These are phyloP conservation scores for Stephania yunnanensis DNA, from an alignment of 164 flowering plant species.

Conservation along the genomic window DNA sequence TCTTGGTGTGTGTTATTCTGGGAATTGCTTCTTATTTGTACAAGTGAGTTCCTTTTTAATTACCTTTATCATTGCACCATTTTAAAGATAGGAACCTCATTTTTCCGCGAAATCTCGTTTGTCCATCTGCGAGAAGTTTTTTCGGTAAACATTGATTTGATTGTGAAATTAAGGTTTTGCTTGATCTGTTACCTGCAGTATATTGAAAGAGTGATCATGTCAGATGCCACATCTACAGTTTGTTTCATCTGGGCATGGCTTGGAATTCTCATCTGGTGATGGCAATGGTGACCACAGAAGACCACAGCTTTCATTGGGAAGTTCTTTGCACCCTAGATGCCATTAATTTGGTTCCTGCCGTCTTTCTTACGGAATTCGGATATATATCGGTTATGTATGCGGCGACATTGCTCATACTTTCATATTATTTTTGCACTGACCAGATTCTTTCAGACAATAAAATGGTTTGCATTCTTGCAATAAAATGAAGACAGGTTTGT, in stretches of 20 bases:
- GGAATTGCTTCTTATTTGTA: slow-evolving; percentile 93
- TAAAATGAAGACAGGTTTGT: background rate
- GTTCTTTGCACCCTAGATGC: background rate
- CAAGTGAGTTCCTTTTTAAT: slow-evolving; percentile 59
- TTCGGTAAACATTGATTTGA: background rate
- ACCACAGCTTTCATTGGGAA: background rate
- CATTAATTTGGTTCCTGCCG: background rate
- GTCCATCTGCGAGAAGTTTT: background rate
- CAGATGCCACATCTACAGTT: background rate
- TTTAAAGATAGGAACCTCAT: background rate
- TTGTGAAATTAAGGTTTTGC: background rate
- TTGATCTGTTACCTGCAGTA: background rate
- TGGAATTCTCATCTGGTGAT: background rate
- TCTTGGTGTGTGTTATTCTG: slow-evolving; percentile 71
- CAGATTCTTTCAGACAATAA: background rate
- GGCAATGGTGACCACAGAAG: background rate
- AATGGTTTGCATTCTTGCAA: background rate
- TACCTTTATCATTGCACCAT: background rate
- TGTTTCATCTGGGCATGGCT: background rate
- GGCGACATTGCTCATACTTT: background rate
- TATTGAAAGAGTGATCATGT: background rate
- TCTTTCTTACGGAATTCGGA: background rate
- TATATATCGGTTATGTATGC: background rate
- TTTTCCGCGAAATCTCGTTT: no score
- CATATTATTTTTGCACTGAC: background rate